Percentiles rank a stretch among this genome's conserved stretches.
Conservation (phyloP, 805 yeast species). For the Jamesozyma spencerorum region DNA sequence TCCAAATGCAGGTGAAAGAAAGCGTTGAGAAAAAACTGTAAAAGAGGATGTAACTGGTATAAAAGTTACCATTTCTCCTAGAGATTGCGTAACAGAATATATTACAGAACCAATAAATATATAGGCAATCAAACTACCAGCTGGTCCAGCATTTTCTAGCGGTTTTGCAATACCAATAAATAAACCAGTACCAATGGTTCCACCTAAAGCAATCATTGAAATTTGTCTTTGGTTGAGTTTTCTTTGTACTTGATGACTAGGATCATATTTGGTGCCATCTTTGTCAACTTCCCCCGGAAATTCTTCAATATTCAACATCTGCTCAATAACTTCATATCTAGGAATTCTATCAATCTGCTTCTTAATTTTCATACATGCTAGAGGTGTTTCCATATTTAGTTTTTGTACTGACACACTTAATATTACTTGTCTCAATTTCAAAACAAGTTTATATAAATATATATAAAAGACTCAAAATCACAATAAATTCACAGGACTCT, state of each 20-base stretch:
- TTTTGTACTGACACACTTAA: too few species aligned
- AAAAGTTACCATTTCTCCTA: conserved; percentile 76
- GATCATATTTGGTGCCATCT: conserved; percentile 47
- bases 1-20: conserved; percentile 60
- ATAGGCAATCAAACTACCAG: conserved; percentile 53
- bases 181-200: conserved; percentile 72
- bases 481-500: too few species aligned
- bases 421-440: too few species aligned
- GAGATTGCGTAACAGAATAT: conserved; percentile 55
- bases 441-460: too few species aligned
- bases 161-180: conserved; percentile 58
- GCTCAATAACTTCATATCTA: too few species aligned
- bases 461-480: too few species aligned
- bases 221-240: conserved; percentile 58
- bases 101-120: conserved; percentile 58
- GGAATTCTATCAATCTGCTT: too few species aligned
- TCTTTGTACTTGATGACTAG: too few species aligned
- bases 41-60: conserved; percentile 61
- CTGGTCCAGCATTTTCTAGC: conserved; percentile 56
- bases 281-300: conserved; percentile 23
- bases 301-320: too few species aligned
- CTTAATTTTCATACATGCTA: too few species aligned
- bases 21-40: conserved; percentile 59
- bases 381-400: too few species aligned
- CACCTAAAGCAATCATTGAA: conserved; percentile 71